Base-by-base conservation (phyloP, 1,139 yeast genomes). In the Nakaseomyces kungkrabaensis region DNA sequence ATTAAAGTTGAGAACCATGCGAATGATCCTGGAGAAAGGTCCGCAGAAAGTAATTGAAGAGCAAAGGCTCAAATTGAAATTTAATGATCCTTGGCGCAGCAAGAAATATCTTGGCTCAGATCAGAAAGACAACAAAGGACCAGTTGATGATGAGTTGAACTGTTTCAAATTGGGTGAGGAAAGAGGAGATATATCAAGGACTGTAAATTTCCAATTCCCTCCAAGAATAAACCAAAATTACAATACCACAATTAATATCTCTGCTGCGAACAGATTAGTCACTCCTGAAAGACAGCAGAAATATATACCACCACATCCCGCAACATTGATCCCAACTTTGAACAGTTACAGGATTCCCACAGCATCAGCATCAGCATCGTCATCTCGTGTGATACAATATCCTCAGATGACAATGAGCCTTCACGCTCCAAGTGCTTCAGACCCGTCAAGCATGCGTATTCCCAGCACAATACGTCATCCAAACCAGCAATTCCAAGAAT, bases 181-280 rank as follows among this genome's bases (percentile, higher is more conserved):
- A 13, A 29, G 36, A 9, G 34, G 26, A 13, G 34, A 36, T 10
- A 25, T 34, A 37, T 29, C 29, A 24, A 26, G 25, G 25, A 25
- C 33, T 7, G 41, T 29, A 13, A 34, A 34, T 36, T 45, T 45
- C 41, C 38, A 45, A 26, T 45, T 45, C 41, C 47, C 47, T n/a
- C 34, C 33, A n/a, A 45, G 34, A 34, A 22, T 10, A 34, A 26
- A 37, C 17, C 42, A 27, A 10, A 25, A 26, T 26, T 24, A 36
- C 26, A 25, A 24, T 26, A 34, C 42, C 7, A 37, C 33, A 4
- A 26, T 25, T 25, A 26, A 31, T 9, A 32, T 17, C 22, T 17
- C 22, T 17, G 27, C 25, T 13, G 38, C n/a, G 9, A 17, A 36
- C 10, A 36, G 13, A 36, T 6, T 36, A 17, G 13, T 36, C 38